These are phyloP conservation scores for Globisporangium paddicum DNA, from an alignment of 352 stramenopile species.

Conservation along the genomic window DNA sequence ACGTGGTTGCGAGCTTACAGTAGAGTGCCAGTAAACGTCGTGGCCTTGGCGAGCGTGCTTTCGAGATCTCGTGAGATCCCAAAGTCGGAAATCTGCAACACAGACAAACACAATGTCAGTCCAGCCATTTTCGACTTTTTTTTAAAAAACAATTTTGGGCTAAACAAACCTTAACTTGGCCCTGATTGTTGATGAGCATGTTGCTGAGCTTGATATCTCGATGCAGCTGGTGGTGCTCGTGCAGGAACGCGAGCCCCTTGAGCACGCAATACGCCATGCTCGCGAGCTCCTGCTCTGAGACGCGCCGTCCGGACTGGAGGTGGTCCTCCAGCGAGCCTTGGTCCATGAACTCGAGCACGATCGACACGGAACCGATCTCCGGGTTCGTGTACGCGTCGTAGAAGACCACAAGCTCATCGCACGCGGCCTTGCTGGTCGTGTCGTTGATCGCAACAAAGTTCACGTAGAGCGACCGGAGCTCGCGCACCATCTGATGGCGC, in stretches of 20 bases:
- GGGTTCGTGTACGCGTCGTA: constrained; percentile 92
- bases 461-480: constrained; percentile 80
- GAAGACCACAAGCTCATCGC: constrained; percentile 85
- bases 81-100: constrained; percentile 76
- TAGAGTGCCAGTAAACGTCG: constrained; percentile 89
- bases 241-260: constrained; percentile 83
- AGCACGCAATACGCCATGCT: constrained; percentile 76
- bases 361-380: constrained; percentile 79
- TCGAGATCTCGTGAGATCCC: constrained; percentile 79
- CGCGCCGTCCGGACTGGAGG: constrained; percentile 36
- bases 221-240: constrained; percentile 89
- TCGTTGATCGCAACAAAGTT: constrained; percentile 75
- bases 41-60: constrained; percentile 81
- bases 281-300: constrained; percentile 73
- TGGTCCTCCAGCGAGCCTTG: constrained; percentile 85
- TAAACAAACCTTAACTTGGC: constrained; percentile 56
- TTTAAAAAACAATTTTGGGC: neutral
- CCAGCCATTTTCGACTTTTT: neutral
- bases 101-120: neutral
- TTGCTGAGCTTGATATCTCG: constrained; percentile 95
- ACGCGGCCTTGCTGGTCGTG: constrained; percentile 35
- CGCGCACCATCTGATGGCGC: constrained; percentile 83
- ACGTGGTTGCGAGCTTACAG: constrained; percentile 37
- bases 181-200: constrained; percentile 88
- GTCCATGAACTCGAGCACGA: constrained; percentile 95